Base-by-base conservation (phyloP, 2,329 filamentous ascomycete genomes). In the Apiospora arundinis region DNA sequence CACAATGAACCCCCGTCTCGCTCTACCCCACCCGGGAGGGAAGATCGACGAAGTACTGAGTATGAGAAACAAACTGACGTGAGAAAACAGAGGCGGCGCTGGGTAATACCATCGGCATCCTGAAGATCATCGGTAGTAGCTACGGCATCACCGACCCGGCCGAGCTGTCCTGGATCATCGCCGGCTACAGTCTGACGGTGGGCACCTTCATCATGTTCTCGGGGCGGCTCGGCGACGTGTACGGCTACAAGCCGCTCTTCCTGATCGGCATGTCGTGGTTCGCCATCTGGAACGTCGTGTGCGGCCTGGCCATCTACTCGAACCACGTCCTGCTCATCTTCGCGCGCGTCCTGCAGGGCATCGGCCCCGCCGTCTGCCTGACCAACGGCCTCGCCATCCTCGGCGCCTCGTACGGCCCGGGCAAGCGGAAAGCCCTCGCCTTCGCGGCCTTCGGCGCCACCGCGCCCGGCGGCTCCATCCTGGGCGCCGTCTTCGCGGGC, bases 321-420 rank as follows among this genome's bases (percentile, higher is more conserved):
- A 73, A 74, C 40, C 72, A 77, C 52, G 71, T 80, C 32, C 76
- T 82, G 71, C 87, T 88, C 75, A 82, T 83, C 49, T 81, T 87
- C 69, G 82, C 82, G 40, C 83, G 87, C 32, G 85, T 83, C 2
- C 77, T 89, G 12, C 86, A 89, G 72, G 85, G 86, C 2, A 84
- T 88, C 52, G 89, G 88, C 0, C 86, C 88, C 0, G 86, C 88
- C 0, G 82, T 91, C 63, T 75, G 85, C 65, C 78, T 91, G 23
- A 88, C 89, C 0, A 91, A 90, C 74, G 86, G 81, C 1, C 79
- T 91, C 46, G 89, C 88, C 2, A 82, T 91, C 21, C 77, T 91
- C 5, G 88, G 89, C 5, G 80, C 81, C 0, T 83, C 84, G 1
- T 91, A 91, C 74, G 77, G 81, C 0, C 77, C 78, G 0, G 81